Evolutionary conservation across 2,329 filamentous ascomycete species (phyloP).

Genomic region (Aspergillus sp.): DNA sequence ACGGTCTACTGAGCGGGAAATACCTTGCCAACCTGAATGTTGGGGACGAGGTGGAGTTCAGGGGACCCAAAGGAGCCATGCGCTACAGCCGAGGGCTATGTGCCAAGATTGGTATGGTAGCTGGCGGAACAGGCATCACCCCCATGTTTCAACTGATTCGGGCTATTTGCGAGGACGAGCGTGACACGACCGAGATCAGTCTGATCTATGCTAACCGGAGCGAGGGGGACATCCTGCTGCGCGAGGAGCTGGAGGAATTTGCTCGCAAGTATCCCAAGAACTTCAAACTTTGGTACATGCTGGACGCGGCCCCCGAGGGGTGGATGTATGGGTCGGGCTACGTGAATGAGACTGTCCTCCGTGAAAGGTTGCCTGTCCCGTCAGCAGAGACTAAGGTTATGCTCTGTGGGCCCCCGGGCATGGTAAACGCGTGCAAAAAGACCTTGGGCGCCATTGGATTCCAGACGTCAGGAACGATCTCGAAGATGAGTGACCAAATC

Average conservation of each 20-base stretch:
- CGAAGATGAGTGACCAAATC: constrained; percentile 58
- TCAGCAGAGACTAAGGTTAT: constrained; percentile 54
- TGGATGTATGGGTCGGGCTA: constrained; percentile 56
- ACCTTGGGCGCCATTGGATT: constrained; percentile 54
- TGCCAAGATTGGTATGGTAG: constrained; percentile 40
- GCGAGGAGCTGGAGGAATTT: constrained; percentile 57
- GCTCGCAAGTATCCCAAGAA: constrained; percentile 55
- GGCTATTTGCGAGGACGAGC: constrained; percentile 62
- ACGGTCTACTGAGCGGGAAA: constrained; percentile 33
- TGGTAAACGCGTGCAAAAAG: constrained; percentile 61
- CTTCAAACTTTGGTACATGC: constrained; percentile 58
- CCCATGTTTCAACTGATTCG: constrained; percentile 65
- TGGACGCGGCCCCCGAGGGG: constrained; percentile 50
- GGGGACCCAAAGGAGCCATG: constrained; percentile 41
- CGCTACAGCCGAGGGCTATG: constrained; percentile 33
- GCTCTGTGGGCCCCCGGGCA: constrained; percentile 63
- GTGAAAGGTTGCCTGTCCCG: constrained; percentile 51
- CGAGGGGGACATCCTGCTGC: constrained; percentile 62
- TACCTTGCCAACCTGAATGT: constrained; percentile 33
- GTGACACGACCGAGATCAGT: constrained; percentile 58
- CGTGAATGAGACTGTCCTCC: constrained; percentile 55
- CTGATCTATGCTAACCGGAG: constrained; percentile 62
- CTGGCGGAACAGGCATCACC: constrained; percentile 45
- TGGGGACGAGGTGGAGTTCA: constrained; percentile 36
- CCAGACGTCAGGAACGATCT: constrained; percentile 50